Conservation (phyloP, 1,284 basidiomycete genomes). For the Singerocomus inundabilis region DNA sequence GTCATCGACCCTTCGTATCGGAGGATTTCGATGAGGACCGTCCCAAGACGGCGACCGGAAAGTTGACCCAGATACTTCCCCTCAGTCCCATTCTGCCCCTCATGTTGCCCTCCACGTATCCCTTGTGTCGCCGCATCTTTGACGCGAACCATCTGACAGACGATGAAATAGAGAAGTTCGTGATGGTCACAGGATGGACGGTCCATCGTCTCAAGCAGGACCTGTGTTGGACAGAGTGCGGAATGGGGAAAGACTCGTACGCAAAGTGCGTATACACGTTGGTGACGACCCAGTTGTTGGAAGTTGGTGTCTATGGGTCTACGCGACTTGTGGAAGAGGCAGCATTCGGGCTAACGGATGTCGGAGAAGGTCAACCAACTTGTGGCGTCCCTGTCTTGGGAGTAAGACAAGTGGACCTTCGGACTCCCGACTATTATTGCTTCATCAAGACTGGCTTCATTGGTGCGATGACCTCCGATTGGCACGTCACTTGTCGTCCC, state of each 20-base stretch:
- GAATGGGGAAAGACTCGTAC: conserved; percentile 5
- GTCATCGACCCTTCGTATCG: conserved; percentile 4
- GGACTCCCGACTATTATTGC: conserved; percentile 1
- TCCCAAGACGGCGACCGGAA: conserved; percentile 1
- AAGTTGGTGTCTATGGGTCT: no score
- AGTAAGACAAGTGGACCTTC: conserved; percentile 4
- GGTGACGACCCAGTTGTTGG: background rate
- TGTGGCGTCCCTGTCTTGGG: background rate
- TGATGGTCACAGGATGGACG: conserved; percentile 5
- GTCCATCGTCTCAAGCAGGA: conserved; percentile 1
- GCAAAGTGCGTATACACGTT: conserved; percentile 14
- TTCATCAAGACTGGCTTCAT: conserved; percentile 11
- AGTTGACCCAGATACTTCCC: conserved; percentile 3
- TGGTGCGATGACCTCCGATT: conserved; percentile 8
- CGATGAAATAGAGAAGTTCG: conserved; percentile 2
- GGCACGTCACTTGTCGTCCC: conserved; percentile 4
- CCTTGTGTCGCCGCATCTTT: conserved; percentile 15
- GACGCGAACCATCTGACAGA: conserved; percentile 5
- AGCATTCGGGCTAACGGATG: conserved; percentile 5
- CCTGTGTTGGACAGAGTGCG: conserved; percentile 1
- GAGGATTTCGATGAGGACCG: background rate
- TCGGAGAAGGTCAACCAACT: no score
- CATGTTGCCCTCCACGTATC: conserved; percentile 8
- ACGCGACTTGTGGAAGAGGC: background rate
- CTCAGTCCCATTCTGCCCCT: conserved; percentile 12